Evolutionary conservation across 306 rosid genomes (phyloP), one percentile per base, ranked within the genome.

Genomic region (Castanospermum australe): DNA sequence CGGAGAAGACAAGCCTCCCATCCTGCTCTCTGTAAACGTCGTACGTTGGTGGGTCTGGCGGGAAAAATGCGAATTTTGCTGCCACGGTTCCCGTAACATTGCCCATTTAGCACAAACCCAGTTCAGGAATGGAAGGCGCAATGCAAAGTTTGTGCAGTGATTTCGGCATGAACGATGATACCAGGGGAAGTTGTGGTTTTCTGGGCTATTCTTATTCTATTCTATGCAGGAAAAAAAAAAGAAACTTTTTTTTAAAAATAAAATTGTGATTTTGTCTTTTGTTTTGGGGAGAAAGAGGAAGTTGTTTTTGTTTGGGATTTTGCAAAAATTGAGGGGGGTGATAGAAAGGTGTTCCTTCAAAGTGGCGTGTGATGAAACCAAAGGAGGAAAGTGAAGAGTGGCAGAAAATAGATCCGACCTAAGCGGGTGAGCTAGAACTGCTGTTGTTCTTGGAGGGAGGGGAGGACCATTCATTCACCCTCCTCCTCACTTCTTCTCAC

Each of bases 11-110:
- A 21, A 86, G 52, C 67, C 79, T 84, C 5, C 95, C 99, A 7
- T 86, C 93, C 1, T 86, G 84, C 14, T 82, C 90, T 10, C 75
- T 79, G 75, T 0, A 64, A 52, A 96, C 92, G 48, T 85, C 91
- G 63, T 96, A 96, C 0, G 98, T 96, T 1, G 99, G 91, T 24
- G 99, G 99, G 83, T 93, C 98, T 32, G 99, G 99, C 77, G 99
- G 99, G 83, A 96, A 96, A 73, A 96, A 96, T 4, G 99, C 99
- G 78, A 96, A 91, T 77, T 90, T 93, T 1, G 99, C 98, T 0
- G 99, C 99, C 87, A 96, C 98, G 10, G 89, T 75, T 52, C 87
- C 88, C 44, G 99, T 96, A 0, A 96, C 97, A 76, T 96, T 96
- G 59, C 99, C 99, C 99, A 95, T 94, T 83, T 70, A 62, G 77